Evolutionary conservation across 2,329 filamentous ascomycete species (phyloP), one percentile per base, ranked within the genome.

Genomic region (Orbilia javanica): DNA sequence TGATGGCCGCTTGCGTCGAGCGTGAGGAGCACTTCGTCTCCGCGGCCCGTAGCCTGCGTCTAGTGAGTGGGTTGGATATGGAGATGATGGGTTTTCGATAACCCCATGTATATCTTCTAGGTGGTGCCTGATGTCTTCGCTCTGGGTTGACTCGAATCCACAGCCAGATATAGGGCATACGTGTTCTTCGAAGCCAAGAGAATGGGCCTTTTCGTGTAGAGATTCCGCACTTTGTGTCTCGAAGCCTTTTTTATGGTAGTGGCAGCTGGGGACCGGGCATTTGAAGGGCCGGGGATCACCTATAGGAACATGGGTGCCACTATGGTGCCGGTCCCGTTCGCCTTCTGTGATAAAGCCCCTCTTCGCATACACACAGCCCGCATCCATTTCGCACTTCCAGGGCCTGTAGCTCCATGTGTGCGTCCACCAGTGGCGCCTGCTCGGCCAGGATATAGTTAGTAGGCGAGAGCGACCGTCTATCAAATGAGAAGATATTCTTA

Each of bases 191-290:
- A 79, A 79, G 20, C 69, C 75, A 2, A 74, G 64, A 3, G 64
- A 73, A 25, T 79, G 75, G 3, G 25, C 68, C 11, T 74, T 74
- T 29, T 79, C 75, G 20, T 79, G 75, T 25, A 73, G n/a, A 27
- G 68, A 64, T 36, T 67, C 64, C 13, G 66, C 75, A 29, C 66
- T 74, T 15, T 69, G 53, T 3, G 75, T 79, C 39, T 79, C 75
- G 18, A 79, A 79, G 10, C 75, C 75, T 18, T 79, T 79, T 62
- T 74, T 79, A 31, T 79, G 64, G 27, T 79, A 79, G 27, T 69
- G 65, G 22, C 75, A 79, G 29, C 46, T 74, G 3, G 75, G 18
- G n/a, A 73, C 65, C 2, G 64, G 68, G 46, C 75, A 79, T 66
- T 79, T 79, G 22, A 55, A 79, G 8, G 75, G 75, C 6, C 75